phyloP scores from a whole-genome alignment of 441 rosid species.

The Euphorbia corollata region DNA sequence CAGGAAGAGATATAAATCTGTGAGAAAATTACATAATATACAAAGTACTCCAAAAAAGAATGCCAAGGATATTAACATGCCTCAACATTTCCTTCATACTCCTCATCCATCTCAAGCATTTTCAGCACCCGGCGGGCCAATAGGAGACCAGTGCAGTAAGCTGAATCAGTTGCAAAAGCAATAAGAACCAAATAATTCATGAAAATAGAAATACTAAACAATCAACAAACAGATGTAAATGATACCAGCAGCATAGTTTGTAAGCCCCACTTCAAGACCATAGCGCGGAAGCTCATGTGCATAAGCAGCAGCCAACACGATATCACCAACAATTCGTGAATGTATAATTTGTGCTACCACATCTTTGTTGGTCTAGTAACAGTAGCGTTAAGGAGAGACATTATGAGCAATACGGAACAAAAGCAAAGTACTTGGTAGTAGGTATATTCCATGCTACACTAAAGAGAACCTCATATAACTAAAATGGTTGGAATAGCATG shows the following conservation, averaged over 20 bases:
- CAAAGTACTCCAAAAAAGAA: background rate
- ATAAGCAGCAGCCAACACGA: slow-evolving; percentile 71
- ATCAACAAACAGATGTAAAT: background rate
- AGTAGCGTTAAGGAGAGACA: slow-evolving; percentile 14
- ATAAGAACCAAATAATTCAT: background rate
- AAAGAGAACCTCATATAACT: background rate
- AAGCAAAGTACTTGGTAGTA: background rate
- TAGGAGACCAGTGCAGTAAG: slow-evolving; percentile 83
- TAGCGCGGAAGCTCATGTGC: slow-evolving; percentile 66
- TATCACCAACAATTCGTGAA: slow-evolving; percentile 67
- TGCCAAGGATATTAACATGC: slow-evolving; percentile 22
- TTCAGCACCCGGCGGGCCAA: slow-evolving; percentile 85
- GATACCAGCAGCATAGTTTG: slow-evolving; percentile 80
- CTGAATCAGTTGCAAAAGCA: slow-evolving; percentile 25
- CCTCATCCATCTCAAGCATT: slow-evolving; percentile 67
- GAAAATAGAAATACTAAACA: background rate
- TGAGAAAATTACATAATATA: background rate
- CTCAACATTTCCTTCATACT: slow-evolving; percentile 71
- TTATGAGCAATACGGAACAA: background rate
- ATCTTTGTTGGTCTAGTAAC: slow-evolving; percentile 60
- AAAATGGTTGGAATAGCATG: background rate
- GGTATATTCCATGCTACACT: background rate
- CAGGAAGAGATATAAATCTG: background rate
- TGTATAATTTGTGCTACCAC: slow-evolving; percentile 58
- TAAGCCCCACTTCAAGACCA: slow-evolving; percentile 79